phyloP scores from a whole-genome alignment of 345 rosid genomes.

The Aquilaria yunnanensis region DNA sequence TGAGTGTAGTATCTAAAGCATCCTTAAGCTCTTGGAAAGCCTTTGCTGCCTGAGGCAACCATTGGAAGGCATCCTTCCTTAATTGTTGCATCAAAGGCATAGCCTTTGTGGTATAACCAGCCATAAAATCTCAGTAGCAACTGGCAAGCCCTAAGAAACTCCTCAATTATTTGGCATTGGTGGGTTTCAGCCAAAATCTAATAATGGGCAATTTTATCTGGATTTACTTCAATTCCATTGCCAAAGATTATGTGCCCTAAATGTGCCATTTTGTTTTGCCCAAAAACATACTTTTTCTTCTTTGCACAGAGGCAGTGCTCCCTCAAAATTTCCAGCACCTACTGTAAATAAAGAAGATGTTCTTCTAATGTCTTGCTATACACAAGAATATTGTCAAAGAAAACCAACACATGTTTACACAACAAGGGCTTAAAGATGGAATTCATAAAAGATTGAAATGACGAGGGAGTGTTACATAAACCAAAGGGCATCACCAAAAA shows the following conservation, averaged over 20 bases:
- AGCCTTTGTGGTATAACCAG: background rate
- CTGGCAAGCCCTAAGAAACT: background rate
- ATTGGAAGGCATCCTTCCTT: background rate
- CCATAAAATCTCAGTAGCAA: background rate
- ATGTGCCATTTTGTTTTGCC: background rate
- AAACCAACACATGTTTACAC: background rate
- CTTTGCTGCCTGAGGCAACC: background rate
- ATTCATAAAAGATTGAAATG: background rate
- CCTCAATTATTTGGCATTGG: background rate
- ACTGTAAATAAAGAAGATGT: too few relatives aligned
- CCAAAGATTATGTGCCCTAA: constrained; percentile 4
- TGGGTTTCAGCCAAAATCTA: background rate
- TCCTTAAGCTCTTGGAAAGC: background rate
- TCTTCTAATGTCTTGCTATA: background rate
- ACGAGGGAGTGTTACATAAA: background rate
- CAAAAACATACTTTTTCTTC: background rate
- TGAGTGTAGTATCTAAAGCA: background rate
- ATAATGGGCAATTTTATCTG: background rate
- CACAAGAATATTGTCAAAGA: background rate
- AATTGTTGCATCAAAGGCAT: background rate
- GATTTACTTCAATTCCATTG: background rate
- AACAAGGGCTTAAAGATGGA: background rate
- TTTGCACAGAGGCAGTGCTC: background rate
- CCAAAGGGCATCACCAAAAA: background rate
- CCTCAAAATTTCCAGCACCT: background rate